These are phyloP conservation scores for Fraxinus xanthoxyloides DNA, from an alignment of 305 asterid genomes.

Conservation along the genomic window DNA sequence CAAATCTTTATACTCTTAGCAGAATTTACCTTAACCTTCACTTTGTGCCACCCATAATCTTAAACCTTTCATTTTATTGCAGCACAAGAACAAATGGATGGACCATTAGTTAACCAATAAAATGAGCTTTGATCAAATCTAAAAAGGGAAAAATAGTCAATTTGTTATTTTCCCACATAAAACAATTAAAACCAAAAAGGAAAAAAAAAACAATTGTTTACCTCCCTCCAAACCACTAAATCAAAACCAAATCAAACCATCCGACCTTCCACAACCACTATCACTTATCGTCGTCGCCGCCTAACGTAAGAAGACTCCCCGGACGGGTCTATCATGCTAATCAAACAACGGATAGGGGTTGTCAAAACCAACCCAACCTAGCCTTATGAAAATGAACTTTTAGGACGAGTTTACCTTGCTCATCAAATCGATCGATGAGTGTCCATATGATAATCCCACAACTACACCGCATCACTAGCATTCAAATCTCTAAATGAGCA, in stretches of 20 bases:
- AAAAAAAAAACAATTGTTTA: not conserved
- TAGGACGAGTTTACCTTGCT: not conserved
- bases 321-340: not conserved
- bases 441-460: not conserved
- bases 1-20: not conserved
- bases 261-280: not conserved
- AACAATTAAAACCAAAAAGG: not conserved
- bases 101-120: not conserved
- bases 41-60: not conserved
- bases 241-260: not conserved
- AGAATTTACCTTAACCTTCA: too few relatives aligned
- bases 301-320: not conserved
- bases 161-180: too few relatives aligned
- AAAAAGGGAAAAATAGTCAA: not conserved
- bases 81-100: not conserved
- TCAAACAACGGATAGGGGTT: not conserved
- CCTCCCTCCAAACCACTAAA: not conserved
- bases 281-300: not conserved
- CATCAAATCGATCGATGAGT: not conserved
- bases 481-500: conserved; percentile 63
- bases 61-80: not conserved
- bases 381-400: not conserved
- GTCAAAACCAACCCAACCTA: not conserved
- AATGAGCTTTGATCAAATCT: not conserved
- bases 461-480: conserved; percentile 28